Evolutionary conservation across 441 rosid genomes (phyloP).

Genomic region (Pelargonium cotyledonis): DNA sequence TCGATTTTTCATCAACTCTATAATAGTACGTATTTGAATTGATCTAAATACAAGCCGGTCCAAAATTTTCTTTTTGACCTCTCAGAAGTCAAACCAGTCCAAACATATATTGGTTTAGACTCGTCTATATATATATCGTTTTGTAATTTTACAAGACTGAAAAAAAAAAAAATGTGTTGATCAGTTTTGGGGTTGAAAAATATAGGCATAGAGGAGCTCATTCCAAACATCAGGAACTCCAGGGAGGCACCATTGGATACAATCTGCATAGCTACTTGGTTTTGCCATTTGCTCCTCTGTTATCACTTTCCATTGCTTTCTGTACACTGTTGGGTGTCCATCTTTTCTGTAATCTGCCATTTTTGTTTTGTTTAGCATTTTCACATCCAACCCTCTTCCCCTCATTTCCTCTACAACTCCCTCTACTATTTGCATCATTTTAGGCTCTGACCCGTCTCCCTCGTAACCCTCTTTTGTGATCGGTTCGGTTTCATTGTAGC

Average conservation of each 20-base stretch:
- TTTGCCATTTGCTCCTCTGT: conserved; percentile 29
- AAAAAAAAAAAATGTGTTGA: background rate
- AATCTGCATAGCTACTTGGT: conserved; percentile 38
- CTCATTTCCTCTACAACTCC: background rate
- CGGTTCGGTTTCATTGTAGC: background rate
- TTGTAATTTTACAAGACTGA: too few species aligned
- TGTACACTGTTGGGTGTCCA: conserved; percentile 41
- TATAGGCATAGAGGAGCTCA: conserved; percentile 35
- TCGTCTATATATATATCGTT: too few species aligned
- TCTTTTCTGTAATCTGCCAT: conserved; percentile 42
- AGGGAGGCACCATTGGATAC: conserved; percentile 61
- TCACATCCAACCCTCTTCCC: conserved; percentile 17
- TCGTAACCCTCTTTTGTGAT: background rate
- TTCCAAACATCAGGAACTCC: conserved; percentile 63
- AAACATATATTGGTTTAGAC: too few species aligned
- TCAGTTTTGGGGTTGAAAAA: background rate
- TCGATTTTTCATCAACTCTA: too few species aligned
- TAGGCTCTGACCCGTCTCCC: background rate
- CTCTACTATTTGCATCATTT: conserved; percentile 29
- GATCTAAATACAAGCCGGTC: too few species aligned
- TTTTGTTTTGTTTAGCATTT: conserved; percentile 30
- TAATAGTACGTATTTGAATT: too few species aligned
- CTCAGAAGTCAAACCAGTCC: too few species aligned
- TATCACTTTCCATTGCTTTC: conserved; percentile 25
- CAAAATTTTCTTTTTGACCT: too few species aligned